Evolutionary conservation across 2,329 filamentous ascomycete species (phyloP).

Genomic region (Talaromyces sp.): DNA sequence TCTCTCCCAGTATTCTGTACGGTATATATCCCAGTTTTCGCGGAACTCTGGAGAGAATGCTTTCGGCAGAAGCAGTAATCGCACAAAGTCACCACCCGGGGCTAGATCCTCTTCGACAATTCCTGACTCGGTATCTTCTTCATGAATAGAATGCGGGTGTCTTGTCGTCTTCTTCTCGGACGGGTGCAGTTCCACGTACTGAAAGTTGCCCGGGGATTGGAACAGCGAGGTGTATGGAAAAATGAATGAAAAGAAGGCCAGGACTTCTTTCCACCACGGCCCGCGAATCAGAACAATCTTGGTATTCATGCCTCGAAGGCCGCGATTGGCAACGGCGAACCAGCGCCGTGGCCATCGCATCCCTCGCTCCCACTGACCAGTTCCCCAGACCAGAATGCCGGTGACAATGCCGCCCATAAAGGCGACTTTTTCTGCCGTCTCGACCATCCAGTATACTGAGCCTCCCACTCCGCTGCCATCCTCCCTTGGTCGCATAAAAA

Average conservation of each 20-base stretch:
- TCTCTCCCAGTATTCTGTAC: slow-evolving; percentile 91
- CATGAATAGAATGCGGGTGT: slow-evolving; percentile 34
- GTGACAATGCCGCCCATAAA: slow-evolving; percentile 89
- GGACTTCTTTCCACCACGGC: slow-evolving; percentile 71
- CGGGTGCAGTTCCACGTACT: slow-evolving; percentile 61
- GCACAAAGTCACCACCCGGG: slow-evolving; percentile 84
- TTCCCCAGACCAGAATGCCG: slow-evolving; percentile 81
- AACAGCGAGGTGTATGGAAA: slow-evolving; percentile 71
- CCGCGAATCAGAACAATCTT: slow-evolving; percentile 87
- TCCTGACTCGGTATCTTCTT: slow-evolving; percentile 59
- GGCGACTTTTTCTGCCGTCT: slow-evolving; percentile 82
- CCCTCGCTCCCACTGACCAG: slow-evolving; percentile 92
- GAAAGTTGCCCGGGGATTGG: slow-evolving; percentile 62
- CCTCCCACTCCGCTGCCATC: slow-evolving; percentile 88
- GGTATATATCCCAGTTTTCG: slow-evolving; percentile 94
- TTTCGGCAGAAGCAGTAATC: slow-evolving; percentile 84
- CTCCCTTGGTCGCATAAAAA: slow-evolving; percentile 93
- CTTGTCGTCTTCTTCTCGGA: slow-evolving; percentile 34
- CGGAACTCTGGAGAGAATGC: slow-evolving; percentile 91
- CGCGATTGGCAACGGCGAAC: slow-evolving; percentile 83
- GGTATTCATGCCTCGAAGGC: slow-evolving; percentile 86
- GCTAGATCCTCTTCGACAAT: slow-evolving; percentile 81
- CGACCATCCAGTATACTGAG: slow-evolving; percentile 92
- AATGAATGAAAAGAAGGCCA: slow-evolving; percentile 68
- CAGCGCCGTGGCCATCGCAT: slow-evolving; percentile 90